Conservation (phyloP, 768 basidiomycete species). For the Podaxis sp. region DNA sequence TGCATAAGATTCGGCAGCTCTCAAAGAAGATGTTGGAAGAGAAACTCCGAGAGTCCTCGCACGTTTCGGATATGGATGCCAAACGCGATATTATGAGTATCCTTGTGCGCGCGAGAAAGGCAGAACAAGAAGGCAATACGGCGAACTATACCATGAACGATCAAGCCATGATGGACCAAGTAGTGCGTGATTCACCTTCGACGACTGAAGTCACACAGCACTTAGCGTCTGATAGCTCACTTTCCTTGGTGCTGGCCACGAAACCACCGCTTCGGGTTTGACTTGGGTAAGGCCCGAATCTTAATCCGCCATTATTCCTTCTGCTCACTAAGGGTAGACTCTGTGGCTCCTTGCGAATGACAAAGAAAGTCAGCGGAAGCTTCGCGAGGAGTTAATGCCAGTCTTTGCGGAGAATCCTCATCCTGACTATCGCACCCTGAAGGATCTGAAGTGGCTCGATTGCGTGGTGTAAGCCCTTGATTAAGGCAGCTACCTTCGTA, state of each 20-base stretch:
- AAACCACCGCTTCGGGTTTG: constrained; percentile 47
- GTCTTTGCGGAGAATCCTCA: constrained; percentile 31
- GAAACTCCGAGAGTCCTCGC: constrained; percentile 28
- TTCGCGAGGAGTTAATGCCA: constrained; percentile 53
- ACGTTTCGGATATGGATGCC: constrained; percentile 27
- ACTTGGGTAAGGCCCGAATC: constrained; percentile 40
- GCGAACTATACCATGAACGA: constrained; percentile 34
- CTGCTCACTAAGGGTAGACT: constrained; percentile 29
- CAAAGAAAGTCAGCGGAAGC: constrained; percentile 44
- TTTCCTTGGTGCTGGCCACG: constrained; percentile 47
- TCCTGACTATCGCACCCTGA: constrained; percentile 40
- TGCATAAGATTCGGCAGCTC: constrained; percentile 34
- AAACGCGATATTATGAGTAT: constrained; percentile 43
- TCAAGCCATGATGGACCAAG: constrained; percentile 40
- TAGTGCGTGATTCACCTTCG: constrained; percentile 20
- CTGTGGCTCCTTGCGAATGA: constrained; percentile 56
- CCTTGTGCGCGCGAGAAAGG: constrained; percentile 35
- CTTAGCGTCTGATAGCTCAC: constrained; percentile 33
- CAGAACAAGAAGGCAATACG: constrained; percentile 25
- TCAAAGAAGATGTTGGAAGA: constrained; percentile 32
- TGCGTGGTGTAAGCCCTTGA: constrained; percentile 35
- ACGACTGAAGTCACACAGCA: neutral
- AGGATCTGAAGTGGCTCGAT: constrained; percentile 39
- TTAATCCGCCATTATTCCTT: neutral
- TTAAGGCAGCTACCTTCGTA: neutral